These are phyloP conservation scores for Lyophyllum semitale DNA, from an alignment of 768 basidiomycete genomes.

Conservation along the genomic window DNA sequence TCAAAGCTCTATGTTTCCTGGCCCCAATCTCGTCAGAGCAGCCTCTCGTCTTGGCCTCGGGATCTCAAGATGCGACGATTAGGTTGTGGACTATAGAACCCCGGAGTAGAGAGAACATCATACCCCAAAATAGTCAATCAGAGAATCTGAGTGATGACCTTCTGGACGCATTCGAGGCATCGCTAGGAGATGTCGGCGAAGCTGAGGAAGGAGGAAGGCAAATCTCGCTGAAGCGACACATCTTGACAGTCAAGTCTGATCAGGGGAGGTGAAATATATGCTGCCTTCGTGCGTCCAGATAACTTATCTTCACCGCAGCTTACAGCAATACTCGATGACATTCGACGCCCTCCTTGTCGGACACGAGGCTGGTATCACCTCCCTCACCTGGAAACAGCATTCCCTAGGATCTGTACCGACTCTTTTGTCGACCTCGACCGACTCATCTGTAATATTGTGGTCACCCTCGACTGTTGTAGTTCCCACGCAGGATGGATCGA, in stretches of 20 bases:
- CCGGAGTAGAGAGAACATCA: slow-evolving; percentile 33
- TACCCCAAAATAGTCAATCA: slow-evolving; percentile 13
- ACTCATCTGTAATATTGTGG: slow-evolving; percentile 96
- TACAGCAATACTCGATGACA: slow-evolving; percentile 70
- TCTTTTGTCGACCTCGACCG: slow-evolving; percentile 90
- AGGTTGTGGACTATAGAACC: slow-evolving; percentile 87
- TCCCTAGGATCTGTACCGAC: slow-evolving; percentile 36
- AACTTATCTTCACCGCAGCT: slow-evolving; percentile 18
- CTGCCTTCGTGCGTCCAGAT: slow-evolving; percentile 1
- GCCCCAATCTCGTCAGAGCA: slow-evolving; percentile 30
- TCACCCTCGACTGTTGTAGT: slow-evolving; percentile 62
- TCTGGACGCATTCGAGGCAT: slow-evolving; percentile 86
- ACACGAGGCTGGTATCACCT: slow-evolving; percentile 94
- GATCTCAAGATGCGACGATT: slow-evolving; percentile 93
- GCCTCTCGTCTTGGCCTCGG: slow-evolving; percentile 82
- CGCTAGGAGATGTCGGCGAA: slow-evolving; percentile 69
- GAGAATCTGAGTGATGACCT: slow-evolving; percentile 65
- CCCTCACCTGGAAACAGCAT: slow-evolving; percentile 76
- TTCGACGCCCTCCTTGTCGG: slow-evolving; percentile 94
- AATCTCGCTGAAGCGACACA: slow-evolving; percentile 86
- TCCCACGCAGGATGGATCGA: slow-evolving; percentile 35
- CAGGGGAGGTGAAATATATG: slow-evolving; percentile 35
- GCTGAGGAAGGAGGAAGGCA: slow-evolving; percentile 80
- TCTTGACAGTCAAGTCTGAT: slow-evolving; percentile 63
- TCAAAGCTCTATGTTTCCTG: slow-evolving; percentile 77